A percentile compares a stretch with the other conserved stretches of the same genome.
phyloP scores from a whole-genome alignment of 169 alveolate genomes.

The Theileria orientalis region DNA sequence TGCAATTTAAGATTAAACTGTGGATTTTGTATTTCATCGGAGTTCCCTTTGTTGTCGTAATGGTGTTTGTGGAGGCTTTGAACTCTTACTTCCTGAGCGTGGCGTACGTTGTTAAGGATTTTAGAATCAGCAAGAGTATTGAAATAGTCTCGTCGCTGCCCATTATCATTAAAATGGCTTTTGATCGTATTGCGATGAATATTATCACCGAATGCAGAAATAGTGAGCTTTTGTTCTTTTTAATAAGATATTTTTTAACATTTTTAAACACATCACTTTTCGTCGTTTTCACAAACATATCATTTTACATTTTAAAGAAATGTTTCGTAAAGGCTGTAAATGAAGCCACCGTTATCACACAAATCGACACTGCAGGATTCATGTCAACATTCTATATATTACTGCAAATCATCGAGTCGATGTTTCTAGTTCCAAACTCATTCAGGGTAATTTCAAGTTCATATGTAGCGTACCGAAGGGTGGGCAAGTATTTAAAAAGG shows the following conservation, averaged over 20 bases:
- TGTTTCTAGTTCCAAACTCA: slow-evolving; percentile 20
- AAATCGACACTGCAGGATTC: slow-evolving; percentile 26
- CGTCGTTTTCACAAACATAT: background rate
- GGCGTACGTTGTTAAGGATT: slow-evolving; percentile 27
- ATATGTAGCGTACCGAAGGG: slow-evolving; percentile 18
- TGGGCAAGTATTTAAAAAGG: slow-evolving; percentile 12
- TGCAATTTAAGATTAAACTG: slow-evolving; percentile 6
- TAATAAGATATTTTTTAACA: slow-evolving; percentile 8
- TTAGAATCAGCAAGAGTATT: slow-evolving; percentile 21
- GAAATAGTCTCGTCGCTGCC: slow-evolving; percentile 17
- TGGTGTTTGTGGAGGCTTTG: slow-evolving; percentile 9
- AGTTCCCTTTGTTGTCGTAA: slow-evolving; percentile 5
- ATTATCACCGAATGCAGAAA: slow-evolving; percentile 20
- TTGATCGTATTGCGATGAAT: slow-evolving; percentile 42
- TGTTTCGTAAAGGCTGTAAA: slow-evolving; percentile 22
- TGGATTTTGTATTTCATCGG: slow-evolving; percentile 5
- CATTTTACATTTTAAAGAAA: slow-evolving; percentile 10
- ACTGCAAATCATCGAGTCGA: slow-evolving; percentile 10
- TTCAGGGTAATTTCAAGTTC: slow-evolving; percentile 11
- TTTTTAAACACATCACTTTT: slow-evolving; percentile 22
- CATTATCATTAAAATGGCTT: slow-evolving; percentile 8
- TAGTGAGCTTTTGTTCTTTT: slow-evolving; percentile 30
- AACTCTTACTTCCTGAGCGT: slow-evolving; percentile 17
- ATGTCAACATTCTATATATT: slow-evolving; percentile 34
- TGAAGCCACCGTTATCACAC: background rate